phyloP scores from a whole-genome alignment of 192 early-diverging fungal species.

The Coemansia interrupta region DNA sequence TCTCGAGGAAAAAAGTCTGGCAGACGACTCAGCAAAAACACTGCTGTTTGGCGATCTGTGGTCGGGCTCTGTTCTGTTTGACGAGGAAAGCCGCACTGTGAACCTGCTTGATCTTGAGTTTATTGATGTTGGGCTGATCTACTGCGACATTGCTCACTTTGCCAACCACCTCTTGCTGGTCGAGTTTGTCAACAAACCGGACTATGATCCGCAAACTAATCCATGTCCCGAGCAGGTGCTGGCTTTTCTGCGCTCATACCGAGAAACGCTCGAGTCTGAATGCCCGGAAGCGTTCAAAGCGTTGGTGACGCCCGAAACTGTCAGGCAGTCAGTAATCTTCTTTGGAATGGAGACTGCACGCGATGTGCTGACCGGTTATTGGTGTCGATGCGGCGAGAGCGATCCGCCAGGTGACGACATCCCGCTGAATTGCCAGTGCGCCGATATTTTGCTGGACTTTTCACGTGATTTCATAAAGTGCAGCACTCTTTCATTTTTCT shows the following conservation, averaged over 20 bases:
- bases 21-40: slow-evolving; percentile 5
- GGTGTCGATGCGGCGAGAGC: slow-evolving; percentile 30
- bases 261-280: slow-evolving; percentile 6
- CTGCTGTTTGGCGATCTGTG: slow-evolving; percentile 41
- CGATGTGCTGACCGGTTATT: slow-evolving; percentile 37
- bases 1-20: neutral
- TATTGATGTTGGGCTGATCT: slow-evolving; percentile 19
- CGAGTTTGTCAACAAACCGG: slow-evolving; percentile 14
- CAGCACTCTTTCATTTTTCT: neutral
- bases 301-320: slow-evolving; percentile 2
- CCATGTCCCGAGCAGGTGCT: slow-evolving; percentile 22
- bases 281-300: slow-evolving; percentile 9
- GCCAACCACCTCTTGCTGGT: slow-evolving; percentile 28
- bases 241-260: slow-evolving; percentile 18
- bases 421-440: slow-evolving; percentile 22
- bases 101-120: slow-evolving; percentile 37
- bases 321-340: slow-evolving; percentile 16
- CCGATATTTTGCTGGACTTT: slow-evolving; percentile 14
- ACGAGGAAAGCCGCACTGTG: slow-evolving; percentile 4
- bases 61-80: slow-evolving; percentile 24
- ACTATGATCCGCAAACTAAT: slow-evolving; percentile 21
- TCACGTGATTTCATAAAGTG: slow-evolving; percentile 12
- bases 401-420: neutral
- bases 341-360: slow-evolving; percentile 29
- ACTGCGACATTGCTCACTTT: slow-evolving; percentile 30